phyloP scores from a whole-genome alignment of 768 basidiomycete species.

The Sistotremastrum niveocremeum region DNA sequence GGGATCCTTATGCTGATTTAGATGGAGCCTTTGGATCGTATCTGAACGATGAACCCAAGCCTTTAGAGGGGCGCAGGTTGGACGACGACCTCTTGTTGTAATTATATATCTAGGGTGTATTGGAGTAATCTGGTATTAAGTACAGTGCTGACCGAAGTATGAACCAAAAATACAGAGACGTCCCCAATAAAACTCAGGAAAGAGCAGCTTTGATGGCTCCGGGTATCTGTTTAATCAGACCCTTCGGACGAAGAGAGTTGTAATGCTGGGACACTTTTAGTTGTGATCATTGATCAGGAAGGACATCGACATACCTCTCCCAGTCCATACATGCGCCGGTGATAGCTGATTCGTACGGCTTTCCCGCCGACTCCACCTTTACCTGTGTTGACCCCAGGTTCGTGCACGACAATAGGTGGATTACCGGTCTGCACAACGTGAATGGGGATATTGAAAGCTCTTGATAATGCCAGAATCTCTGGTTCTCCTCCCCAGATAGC shows the following conservation, averaged over 20 bases:
- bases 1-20: constrained; percentile 76
- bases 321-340: constrained; percentile 85
- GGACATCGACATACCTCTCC: constrained; percentile 60
- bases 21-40: constrained; percentile 67
- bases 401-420: constrained; percentile 76
- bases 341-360: constrained; percentile 74
- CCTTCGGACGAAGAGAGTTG: constrained; percentile 63
- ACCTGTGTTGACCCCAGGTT: constrained; percentile 30
- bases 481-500: constrained; percentile 97
- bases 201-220: too few species aligned
- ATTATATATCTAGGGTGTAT: too few species aligned
- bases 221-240: too few species aligned
- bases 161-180: too few species aligned
- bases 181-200: too few species aligned
- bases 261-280: constrained; percentile 51
- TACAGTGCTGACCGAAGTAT: too few species aligned
- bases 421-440: constrained; percentile 78
- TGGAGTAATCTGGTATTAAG: too few species aligned
- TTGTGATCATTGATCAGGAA: not conserved
- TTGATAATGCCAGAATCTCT: constrained; percentile 82
- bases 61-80: constrained; percentile 26
- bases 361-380: constrained; percentile 17
- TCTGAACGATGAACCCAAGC: constrained; percentile 56
- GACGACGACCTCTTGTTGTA: too few species aligned
- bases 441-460: constrained; percentile 71